Percentiles rank a stretch among this genome's conserved stretches.
These are phyloP conservation scores for Ceratocystis smalleyi DNA, from an alignment of 2,329 filamentous ascomycete genomes.

Conservation along the genomic window DNA sequence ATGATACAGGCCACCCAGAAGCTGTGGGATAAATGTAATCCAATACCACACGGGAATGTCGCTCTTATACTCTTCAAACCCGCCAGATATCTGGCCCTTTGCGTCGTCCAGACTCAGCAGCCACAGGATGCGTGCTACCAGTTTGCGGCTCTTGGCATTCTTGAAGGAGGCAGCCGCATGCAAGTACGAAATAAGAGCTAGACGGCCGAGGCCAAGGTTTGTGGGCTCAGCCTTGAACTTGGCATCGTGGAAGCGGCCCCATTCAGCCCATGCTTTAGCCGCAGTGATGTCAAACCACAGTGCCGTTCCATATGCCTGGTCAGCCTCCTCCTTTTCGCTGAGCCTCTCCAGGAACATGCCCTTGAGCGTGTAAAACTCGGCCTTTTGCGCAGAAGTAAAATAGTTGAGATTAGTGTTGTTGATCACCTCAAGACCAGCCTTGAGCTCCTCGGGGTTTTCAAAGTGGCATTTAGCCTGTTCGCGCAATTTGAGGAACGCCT, in stretches of 20 bases:
- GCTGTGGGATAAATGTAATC: constrained; percentile 97
- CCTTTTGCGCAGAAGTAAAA: constrained; percentile 89
- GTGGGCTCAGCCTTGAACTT: constrained; percentile 83
- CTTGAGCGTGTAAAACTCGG: constrained; percentile 97
- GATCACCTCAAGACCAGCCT: constrained; percentile 88
- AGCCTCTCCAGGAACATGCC: constrained; percentile 98
- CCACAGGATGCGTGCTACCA: constrained; percentile 89
- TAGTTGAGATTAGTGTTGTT: constrained; percentile 99
- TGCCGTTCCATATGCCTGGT: constrained; percentile 85
- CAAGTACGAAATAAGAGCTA: constrained; percentile 88
- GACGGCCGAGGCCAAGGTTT: constrained; percentile 70
- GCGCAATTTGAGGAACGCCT: constrained; percentile 93
- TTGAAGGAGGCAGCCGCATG: constrained; percentile 95
- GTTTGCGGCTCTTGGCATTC: constrained; percentile 86
- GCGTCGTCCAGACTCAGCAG: constrained; percentile 83
- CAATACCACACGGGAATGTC: constrained; percentile 98
- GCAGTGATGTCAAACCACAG: constrained; percentile 91
- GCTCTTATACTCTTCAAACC: constrained; percentile 93
- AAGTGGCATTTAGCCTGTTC: constrained; percentile 99
- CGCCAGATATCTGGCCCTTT: constrained; percentile 64
- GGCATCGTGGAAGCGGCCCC: constrained; percentile 95
- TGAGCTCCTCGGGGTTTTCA: constrained; percentile 84
- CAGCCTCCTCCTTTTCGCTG: constrained; percentile 76
- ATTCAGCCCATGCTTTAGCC: constrained; percentile 96
- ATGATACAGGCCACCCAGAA: constrained; percentile 79